phyloP scores from a whole-genome alignment of 805 yeast genomes.

The Candida gorgasii region DNA sequence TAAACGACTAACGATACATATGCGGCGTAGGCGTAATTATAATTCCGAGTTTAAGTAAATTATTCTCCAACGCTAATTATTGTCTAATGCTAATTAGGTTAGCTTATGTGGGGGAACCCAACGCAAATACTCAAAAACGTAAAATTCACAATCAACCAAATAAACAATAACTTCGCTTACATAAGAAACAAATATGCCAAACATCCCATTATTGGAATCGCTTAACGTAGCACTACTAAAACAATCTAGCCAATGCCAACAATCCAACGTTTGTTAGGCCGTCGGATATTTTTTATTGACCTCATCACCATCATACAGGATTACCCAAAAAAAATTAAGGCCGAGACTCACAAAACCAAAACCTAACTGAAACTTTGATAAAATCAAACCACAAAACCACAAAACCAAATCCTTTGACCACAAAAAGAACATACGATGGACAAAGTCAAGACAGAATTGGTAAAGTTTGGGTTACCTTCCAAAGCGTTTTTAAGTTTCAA shows the following conservation, averaged over 20 bases:
- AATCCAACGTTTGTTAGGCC: no score
- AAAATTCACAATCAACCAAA: background rate
- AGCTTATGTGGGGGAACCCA: background rate
- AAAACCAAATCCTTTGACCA: background rate
- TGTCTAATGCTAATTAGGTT: no score
- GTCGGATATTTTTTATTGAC: background rate
- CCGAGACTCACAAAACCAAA: background rate
- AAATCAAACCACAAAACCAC: background rate
- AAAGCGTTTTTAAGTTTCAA: constrained; percentile 33
- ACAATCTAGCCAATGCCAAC: background rate
- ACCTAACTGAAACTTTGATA: background rate
- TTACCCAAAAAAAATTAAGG: constrained; percentile 2
- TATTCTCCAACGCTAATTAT: no score
- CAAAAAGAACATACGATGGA: constrained; percentile 7
- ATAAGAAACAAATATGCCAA: background rate
- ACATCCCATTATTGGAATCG: no score
- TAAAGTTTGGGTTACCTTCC: constrained; percentile 37
- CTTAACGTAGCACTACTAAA: background rate
- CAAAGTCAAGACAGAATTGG: constrained; percentile 16
- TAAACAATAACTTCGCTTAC: background rate
- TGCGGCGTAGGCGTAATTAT: no score
- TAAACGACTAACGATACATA: no score
- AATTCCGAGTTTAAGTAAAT: no score
- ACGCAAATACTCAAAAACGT: background rate
- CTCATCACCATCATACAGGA: constrained; percentile 6